phyloP scores from a whole-genome alignment of 805 yeast species.

The Torulaspora indica region DNA sequence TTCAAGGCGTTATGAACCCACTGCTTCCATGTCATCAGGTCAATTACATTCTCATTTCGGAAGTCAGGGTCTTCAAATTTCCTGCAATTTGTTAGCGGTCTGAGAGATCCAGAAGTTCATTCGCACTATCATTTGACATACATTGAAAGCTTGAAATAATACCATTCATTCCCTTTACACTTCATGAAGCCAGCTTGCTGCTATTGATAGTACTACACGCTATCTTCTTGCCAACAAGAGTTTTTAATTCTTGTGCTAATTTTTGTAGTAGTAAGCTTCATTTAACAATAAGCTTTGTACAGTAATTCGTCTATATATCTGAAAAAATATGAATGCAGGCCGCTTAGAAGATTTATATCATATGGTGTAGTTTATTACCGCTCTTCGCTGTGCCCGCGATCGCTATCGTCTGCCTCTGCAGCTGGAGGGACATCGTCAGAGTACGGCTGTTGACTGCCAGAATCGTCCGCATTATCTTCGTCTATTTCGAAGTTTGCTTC shows the following conservation, averaged over 20 bases:
- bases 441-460: constrained; percentile 3
- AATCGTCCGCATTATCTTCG: constrained; percentile 21
- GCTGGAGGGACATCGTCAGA: constrained; percentile 6
- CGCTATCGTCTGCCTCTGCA: neutral
- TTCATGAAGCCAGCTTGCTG: constrained; percentile 1
- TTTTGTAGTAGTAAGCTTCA: too few species aligned
- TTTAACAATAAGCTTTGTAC: too few species aligned
- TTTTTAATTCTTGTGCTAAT: too few species aligned
- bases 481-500: constrained; percentile 37
- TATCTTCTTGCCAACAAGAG: neutral
- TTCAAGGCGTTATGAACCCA: constrained; percentile 36
- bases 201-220: too few species aligned
- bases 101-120: neutral
- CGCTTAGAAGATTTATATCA: neutral
- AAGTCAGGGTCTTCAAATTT: constrained; percentile 23
- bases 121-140: constrained; percentile 15
- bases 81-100: constrained; percentile 11
- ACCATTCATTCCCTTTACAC: constrained; percentile 19
- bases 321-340: neutral
- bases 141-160: constrained; percentile 25
- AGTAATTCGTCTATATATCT: neutral
- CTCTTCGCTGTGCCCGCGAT: neutral
- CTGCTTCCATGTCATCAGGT: constrained; percentile 40
- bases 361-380: neutral
- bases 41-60: constrained; percentile 27